These are phyloP conservation scores for Fusarium tupiense DNA, from an alignment of 2,329 filamentous ascomycete species.

Conservation along the genomic window DNA sequence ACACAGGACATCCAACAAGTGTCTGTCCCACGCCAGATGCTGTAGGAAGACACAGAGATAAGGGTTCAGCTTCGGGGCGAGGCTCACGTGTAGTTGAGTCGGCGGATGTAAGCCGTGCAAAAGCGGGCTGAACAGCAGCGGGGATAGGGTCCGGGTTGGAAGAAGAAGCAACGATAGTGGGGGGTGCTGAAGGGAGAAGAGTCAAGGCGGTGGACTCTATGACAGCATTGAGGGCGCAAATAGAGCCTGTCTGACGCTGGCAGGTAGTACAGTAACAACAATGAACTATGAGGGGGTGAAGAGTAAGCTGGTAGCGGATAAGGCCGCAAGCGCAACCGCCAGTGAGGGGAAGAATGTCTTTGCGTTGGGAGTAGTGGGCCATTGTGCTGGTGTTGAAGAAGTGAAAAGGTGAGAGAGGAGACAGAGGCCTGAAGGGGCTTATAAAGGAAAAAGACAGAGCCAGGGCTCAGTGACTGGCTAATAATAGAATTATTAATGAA, in stretches of 20 bases:
- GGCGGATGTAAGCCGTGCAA: conserved; percentile 33
- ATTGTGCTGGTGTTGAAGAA: conserved; percentile 8
- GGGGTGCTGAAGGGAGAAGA: conserved; percentile 43
- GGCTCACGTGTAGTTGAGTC: conserved; percentile 9
- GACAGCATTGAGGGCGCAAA: conserved; percentile 53
- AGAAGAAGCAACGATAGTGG: conserved; percentile 32
- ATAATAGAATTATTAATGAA: not conserved
- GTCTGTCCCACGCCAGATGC: conserved; percentile 53
- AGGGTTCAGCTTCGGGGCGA: conserved; percentile 6
- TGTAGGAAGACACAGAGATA: conserved; percentile 49
- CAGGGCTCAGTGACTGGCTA: not conserved
- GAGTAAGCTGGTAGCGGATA: conserved; percentile 71
- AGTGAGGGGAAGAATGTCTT: conserved; percentile 44
- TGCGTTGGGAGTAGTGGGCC: conserved; percentile 41
- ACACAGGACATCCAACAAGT: conserved; percentile 55
- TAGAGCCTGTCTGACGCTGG: conserved; percentile 56
- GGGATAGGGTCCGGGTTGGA: conserved; percentile 13
- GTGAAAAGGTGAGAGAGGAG: not conserved
- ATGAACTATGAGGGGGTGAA: conserved; percentile 60
- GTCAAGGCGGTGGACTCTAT: conserved; percentile 52
- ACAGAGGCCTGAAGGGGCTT: not conserved
- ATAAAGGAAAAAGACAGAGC: not conserved
- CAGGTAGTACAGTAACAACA: conserved; percentile 60
- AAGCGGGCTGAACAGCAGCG: conserved; percentile 27
- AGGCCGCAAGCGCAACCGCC: conserved; percentile 74